phyloP scores from a whole-genome alignment of 2,329 filamentous ascomycete genomes.

The Pyrenophora graminea region DNA sequence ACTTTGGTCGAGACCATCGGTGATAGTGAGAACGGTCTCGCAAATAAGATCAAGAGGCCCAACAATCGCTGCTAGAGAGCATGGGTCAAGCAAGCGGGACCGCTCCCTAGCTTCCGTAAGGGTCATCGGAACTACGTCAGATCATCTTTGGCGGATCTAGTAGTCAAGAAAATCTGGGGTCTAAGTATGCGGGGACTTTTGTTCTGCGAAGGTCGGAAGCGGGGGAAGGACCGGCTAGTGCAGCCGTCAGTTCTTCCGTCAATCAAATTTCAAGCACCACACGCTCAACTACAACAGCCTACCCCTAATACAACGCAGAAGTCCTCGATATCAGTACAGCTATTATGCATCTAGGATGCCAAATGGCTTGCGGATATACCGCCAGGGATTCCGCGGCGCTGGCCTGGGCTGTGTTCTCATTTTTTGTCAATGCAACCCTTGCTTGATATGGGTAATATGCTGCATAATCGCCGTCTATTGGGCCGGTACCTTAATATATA shows the following conservation, averaged over 20 bases:
- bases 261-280: slow-evolving; percentile 20
- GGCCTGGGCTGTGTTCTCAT: neutral
- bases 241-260: slow-evolving; percentile 35
- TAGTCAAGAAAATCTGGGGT: slow-evolving; percentile 21
- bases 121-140: neutral
- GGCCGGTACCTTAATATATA: slow-evolving; percentile 20
- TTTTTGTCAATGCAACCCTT: neutral
- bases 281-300: neutral
- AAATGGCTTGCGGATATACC: no score
- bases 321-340: no score
- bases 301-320: no score
- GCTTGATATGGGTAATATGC: neutral
- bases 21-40: no score
- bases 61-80: no score
- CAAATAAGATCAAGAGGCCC: no score
- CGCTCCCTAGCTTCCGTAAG: slow-evolving; percentile 11
- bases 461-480: slow-evolving; percentile 8
- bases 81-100: neutral
- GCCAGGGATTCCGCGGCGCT: no score
- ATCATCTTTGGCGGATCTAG: neutral
- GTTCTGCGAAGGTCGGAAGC: slow-evolving; percentile 8
- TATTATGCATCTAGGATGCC: no score
- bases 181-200: no score
- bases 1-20: no score
- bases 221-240: slow-evolving; percentile 19